Conservation (phyloP, 2,329 filamentous ascomycete genomes). For the Myrmaecium sp. region DNA sequence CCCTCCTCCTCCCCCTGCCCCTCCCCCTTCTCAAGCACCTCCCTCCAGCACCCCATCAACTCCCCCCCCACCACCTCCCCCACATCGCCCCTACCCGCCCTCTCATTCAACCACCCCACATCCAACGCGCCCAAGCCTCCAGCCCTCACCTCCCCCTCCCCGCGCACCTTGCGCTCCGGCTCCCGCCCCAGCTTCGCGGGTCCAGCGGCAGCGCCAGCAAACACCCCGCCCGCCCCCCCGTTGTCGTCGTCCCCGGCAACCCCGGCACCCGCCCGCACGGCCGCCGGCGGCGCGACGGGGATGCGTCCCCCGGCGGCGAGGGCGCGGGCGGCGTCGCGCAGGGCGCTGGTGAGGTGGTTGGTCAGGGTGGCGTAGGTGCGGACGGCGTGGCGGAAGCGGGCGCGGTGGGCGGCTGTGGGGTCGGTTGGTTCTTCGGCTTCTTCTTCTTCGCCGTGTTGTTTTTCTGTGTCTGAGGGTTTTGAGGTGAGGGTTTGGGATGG, state of each 20-base stretch:
- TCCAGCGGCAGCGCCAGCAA: slow-evolving; percentile 70
- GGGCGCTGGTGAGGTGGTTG: too few species aligned
- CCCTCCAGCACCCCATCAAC: slow-evolving; percentile 48
- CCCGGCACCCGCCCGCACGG: slow-evolving; percentile 2
- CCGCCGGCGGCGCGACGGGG: slow-evolving; percentile 1
- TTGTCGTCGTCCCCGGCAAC: slow-evolving; percentile 3
- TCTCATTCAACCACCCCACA: slow-evolving; percentile 77
- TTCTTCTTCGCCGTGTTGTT: not conserved
- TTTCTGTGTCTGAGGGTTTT: not conserved
- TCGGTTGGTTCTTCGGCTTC: too few species aligned
- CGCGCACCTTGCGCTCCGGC: slow-evolving; percentile 5
- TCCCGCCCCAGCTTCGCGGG: slow-evolving; percentile 19
- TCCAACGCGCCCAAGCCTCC: slow-evolving; percentile 45
- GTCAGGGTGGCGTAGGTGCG: slow-evolving; percentile 53
- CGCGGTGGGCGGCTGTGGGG: slow-evolving; percentile 26
- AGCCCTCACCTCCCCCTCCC: slow-evolving; percentile 20
- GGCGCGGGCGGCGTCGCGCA: slow-evolving; percentile 15
- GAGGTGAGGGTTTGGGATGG: slow-evolving; percentile 13
- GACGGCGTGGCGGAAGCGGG: slow-evolving; percentile 38
- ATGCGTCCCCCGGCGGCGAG: slow-evolving; percentile 10
- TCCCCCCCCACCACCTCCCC: slow-evolving; percentile 73
- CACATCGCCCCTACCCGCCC: slow-evolving; percentile 65
- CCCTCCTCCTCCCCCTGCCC: slow-evolving; percentile 7
- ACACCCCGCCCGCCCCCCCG: slow-evolving; percentile 44
- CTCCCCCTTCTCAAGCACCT: slow-evolving; percentile 30